A percentile compares a stretch with the other conserved stretches of the same genome.
phyloP scores from a whole-genome alignment of 2,329 filamentous ascomycete species.

The Colletotrichum sp. region DNA sequence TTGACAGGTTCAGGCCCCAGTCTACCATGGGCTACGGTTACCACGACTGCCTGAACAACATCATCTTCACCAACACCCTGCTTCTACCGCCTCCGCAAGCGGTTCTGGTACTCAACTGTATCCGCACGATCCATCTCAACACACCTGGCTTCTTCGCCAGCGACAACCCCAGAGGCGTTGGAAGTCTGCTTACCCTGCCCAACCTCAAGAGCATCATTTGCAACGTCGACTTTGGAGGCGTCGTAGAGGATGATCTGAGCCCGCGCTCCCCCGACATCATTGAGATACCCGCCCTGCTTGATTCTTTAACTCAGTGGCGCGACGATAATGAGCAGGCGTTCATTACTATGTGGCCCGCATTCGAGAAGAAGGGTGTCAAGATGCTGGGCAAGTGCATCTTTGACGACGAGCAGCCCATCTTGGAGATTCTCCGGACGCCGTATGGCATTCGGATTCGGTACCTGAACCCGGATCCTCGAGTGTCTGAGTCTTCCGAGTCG shows the following conservation, averaged over 20 bases:
- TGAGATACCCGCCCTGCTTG: neutral
- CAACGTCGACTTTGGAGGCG: neutral
- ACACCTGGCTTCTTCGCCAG: neutral
- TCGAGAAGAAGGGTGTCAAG: neutral
- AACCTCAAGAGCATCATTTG: neutral
- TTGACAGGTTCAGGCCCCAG: neutral
- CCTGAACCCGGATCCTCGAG: neutral
- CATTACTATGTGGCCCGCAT: neutral
- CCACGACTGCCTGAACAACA: neutral
- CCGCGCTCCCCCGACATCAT: neutral
- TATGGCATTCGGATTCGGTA: neutral
- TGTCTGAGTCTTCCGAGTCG: neutral
- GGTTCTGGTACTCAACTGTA: neutral
- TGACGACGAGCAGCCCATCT: neutral
- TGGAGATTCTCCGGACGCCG: neutral
- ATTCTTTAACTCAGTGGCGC: neutral
- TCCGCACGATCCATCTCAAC: neutral
- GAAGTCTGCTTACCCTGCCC: neutral
- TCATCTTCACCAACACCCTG: neutral
- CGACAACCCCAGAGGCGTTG: neutral
- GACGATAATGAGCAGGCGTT: neutral
- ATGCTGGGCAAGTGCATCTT: neutral
- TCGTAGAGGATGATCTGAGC: neutral
- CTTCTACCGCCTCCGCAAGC: neutral
- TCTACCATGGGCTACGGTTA: neutral